These are phyloP conservation scores for Eutrema salsugineum DNA, from an alignment of 441 rosid species.

Conservation along the genomic window DNA sequence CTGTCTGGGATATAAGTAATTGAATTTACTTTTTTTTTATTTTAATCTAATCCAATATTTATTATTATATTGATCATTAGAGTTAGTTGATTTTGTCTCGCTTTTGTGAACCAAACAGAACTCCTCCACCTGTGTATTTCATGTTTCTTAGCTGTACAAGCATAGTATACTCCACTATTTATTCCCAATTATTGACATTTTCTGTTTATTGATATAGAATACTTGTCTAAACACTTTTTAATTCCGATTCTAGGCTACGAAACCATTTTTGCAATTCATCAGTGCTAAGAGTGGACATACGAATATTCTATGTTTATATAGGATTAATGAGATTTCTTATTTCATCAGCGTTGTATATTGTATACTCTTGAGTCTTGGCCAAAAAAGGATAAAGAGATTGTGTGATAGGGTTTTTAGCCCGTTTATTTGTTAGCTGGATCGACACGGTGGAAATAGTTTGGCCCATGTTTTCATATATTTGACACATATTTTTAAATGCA, in stretches of 20 bases:
- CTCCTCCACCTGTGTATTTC: constrained; percentile 13
- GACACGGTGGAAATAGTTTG: neutral
- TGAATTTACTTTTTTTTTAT: neutral
- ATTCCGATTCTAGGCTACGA: neutral
- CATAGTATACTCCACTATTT: constrained; percentile 19
- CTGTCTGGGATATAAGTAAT: neutral
- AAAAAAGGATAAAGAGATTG: neutral
- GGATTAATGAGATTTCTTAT: too few relatives aligned
- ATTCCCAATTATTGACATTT: neutral
- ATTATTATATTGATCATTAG: constrained; percentile 13
- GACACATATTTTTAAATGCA: neutral
- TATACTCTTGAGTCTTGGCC: neutral
- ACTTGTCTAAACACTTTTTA: neutral
- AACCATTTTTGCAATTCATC: neutral
- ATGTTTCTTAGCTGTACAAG: constrained; percentile 23
- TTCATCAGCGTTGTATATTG: neutral
- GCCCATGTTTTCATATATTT: neutral
- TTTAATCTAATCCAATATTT: neutral
- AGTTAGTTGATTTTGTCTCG: constrained; percentile 8
- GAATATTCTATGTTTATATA: too few relatives aligned
- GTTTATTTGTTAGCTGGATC: neutral
- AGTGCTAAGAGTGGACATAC: neutral
- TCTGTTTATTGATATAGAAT: neutral
- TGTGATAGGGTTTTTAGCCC: constrained; percentile 1
- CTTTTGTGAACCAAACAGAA: constrained; percentile 19